Evolutionary conservation across 345 rosid genomes (phyloP), one percentile per base, ranked within the genome.

Genomic region (Ceriops zippeliana): DNA sequence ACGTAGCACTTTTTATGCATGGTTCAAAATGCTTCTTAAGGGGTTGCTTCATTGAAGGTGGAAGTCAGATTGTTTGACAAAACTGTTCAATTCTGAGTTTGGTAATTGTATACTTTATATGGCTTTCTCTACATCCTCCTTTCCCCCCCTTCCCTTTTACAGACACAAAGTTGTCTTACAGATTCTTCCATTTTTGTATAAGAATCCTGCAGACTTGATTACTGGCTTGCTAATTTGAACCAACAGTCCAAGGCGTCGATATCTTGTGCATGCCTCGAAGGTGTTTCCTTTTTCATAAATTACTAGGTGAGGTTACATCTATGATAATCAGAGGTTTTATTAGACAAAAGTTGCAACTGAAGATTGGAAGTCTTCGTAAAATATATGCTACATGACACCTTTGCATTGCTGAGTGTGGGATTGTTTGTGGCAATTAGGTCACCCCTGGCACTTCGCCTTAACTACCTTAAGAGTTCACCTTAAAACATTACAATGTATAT

Each of bases 41-140:
- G 26, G 90, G 75, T 73, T 65, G 72, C 83, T 61, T 96, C 96
- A 30, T 75, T 91, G 75, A 81, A 79, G 72, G 79, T 90, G 62
- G 98, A 91, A 91, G 98, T 95, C 74, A 86, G 96, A 80, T 83
- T 91, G 81, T 91, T 90, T 68, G 96, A 91, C 61, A 91, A 78
- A 78, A 73, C 86, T 91, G 65, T 88, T 90, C 38, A 82, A 84
- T 63, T 87, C 92, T 2, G 98, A 95, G 97, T 98, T 90, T 66
- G 63, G 70, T 58, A 52, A 32, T 61, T 68, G 28, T 63, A 56
- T 49, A 2, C 32, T 75, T 64, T 46, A 17, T 60, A 32, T 63
- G 51, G 22, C 11, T 58, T 27, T 47, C 20, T 53, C 31, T 1
- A 31, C 52, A 17, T 58, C 30, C 59, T 22, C 35, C 27, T 52